These are phyloP conservation scores for Ophiostoma triangulosporum DNA, from an alignment of 2,329 filamentous ascomycete species.

Conservation along the genomic window DNA sequence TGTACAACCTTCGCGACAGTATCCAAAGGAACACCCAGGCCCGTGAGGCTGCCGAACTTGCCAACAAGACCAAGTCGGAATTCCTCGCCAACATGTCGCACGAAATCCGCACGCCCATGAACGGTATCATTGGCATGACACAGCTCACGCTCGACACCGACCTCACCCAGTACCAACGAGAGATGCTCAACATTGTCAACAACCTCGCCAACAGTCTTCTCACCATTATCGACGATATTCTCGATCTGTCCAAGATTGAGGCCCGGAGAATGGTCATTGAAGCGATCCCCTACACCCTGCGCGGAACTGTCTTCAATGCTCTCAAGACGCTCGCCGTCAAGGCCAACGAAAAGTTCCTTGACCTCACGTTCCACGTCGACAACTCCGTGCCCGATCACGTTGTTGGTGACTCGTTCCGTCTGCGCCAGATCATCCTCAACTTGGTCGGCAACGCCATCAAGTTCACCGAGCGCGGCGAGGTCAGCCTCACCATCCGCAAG, in stretches of 20 bases:
- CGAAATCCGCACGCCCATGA: constrained; percentile 94
- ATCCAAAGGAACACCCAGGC: constrained; percentile 95
- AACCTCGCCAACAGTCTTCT: constrained; percentile 89
- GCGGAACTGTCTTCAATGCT: constrained; percentile 92
- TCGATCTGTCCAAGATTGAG: constrained; percentile 71
- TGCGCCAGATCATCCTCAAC: constrained; percentile 94
- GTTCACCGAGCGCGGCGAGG: constrained; percentile 93
- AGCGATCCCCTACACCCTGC: constrained; percentile 88
- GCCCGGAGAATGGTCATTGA: constrained; percentile 97
- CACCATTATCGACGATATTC: constrained; percentile 84
- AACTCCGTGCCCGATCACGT: constrained; percentile 90
- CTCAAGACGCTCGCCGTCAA: constrained; percentile 94
- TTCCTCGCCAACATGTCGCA: constrained; percentile 99
- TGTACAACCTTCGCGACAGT: constrained; percentile 85
- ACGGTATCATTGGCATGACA: constrained; percentile 97
- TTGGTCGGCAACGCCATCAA: constrained; percentile 97
- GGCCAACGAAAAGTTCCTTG: constrained; percentile 88
- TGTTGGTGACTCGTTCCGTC: constrained; percentile 88
- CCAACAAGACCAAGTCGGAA: constrained; percentile 96
- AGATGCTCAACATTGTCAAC: constrained; percentile 98
- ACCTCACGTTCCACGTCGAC: constrained; percentile 86
- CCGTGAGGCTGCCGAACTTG: constrained; percentile 80
- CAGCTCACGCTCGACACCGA: constrained; percentile 91
- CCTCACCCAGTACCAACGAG: constrained; percentile 84
- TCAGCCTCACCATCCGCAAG: constrained; percentile 79